Conservation (phyloP, 78 protist species). For the Emiliania huxleyi region DNA sequence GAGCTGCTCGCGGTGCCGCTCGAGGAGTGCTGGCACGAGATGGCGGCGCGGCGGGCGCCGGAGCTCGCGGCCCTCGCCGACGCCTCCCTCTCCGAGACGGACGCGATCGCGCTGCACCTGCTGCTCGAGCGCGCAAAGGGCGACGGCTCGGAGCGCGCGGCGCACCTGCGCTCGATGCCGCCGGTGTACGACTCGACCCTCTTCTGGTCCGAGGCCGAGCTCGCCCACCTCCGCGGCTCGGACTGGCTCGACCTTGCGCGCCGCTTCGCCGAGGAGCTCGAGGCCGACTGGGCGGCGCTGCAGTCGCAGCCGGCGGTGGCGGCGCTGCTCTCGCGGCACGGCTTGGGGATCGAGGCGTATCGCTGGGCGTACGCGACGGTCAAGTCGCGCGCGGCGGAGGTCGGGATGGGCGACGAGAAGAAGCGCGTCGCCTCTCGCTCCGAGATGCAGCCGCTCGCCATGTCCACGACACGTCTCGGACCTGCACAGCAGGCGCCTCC, state of each 20-base stretch:
- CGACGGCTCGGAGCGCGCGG: neutral
- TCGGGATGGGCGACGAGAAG: too few species aligned
- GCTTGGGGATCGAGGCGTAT: neutral
- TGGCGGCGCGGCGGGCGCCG: neutral
- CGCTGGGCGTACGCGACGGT: neutral
- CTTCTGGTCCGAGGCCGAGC: neutral
- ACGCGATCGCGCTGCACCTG: neutral
- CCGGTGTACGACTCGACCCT: neutral
- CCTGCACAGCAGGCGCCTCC: too few species aligned
- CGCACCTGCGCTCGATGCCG: neutral
- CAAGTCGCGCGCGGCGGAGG: conserved; percentile 1
- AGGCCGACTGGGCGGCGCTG: neutral
- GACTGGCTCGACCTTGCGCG: neutral
- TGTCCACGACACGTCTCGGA: too few species aligned
- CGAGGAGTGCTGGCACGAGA: neutral
- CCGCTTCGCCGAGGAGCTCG: neutral
- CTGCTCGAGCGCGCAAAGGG: neutral
- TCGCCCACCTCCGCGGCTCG: neutral
- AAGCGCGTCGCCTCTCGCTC: too few species aligned
- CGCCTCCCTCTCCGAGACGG: neutral
- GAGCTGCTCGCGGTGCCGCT: neutral
- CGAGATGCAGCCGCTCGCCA: too few species aligned
- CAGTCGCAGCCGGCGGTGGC: neutral
- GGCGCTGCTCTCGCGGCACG: neutral
- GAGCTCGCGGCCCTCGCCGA: neutral